These are phyloP conservation scores for Pascua guehoae DNA, from an alignment of 1,284 basidiomycete genomes.

Conservation along the genomic window DNA sequence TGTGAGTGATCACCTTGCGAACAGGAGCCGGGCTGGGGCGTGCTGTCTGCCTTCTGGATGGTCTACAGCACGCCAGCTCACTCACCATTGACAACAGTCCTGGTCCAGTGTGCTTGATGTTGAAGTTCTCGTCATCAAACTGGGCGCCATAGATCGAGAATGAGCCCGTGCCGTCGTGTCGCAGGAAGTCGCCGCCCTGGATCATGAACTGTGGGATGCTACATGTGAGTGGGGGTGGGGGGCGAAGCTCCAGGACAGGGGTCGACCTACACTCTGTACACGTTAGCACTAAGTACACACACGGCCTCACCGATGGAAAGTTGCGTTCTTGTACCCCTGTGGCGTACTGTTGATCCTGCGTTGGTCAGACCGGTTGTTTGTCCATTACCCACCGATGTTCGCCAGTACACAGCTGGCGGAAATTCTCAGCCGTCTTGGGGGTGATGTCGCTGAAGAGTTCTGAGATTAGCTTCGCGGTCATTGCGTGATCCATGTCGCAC, in stretches of 20 bases:
- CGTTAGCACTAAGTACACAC: neutral
- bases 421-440: constrained; percentile 84
- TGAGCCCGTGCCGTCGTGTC: constrained; percentile 90
- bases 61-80: neutral
- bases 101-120: constrained; percentile 78
- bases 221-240: too few species aligned
- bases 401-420: constrained; percentile 92
- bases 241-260: neutral
- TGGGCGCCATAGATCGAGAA: constrained; percentile 94
- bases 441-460: constrained; percentile 47
- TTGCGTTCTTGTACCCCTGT: constrained; percentile 82
- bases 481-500: neutral
- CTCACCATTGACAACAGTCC: constrained; percentile 80
- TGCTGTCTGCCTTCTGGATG: too few species aligned
- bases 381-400: constrained; percentile 82
- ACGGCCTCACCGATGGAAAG: constrained; percentile 75
- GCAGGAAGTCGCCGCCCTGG: constrained; percentile 65
- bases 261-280: constrained; percentile 12
- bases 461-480: constrained; percentile 7
- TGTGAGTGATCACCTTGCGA: neutral
- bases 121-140: constrained; percentile 94
- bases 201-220: constrained; percentile 53
- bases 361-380: constrained; percentile 20
- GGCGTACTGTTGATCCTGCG: constrained; percentile 74
- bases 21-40: too few species aligned